phyloP scores from a whole-genome alignment of 192 early-diverging fungal genomes.

The Coemansia sp. region DNA sequence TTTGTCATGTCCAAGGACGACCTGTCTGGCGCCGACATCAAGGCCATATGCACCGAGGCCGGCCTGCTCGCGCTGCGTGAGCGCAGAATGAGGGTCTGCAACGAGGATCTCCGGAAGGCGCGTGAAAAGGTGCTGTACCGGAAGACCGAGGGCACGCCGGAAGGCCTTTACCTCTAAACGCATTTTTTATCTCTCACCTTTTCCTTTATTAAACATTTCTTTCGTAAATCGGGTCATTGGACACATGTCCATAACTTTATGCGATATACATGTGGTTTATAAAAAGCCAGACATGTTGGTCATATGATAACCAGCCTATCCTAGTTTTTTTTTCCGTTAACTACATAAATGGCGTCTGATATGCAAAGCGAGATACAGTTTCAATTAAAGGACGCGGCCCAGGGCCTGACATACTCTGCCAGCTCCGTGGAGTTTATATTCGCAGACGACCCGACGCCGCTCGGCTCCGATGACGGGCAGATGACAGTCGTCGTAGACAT shows the following conservation, averaged over 20 bases:
- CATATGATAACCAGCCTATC: not conserved
- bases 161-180: slow-evolving; percentile 83
- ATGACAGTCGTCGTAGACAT: slow-evolving; percentile 37
- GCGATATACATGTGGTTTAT: not conserved
- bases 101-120: slow-evolving; percentile 96
- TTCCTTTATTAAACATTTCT: not conserved
- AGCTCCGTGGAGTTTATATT: slow-evolving; percentile 25
- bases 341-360: not conserved
- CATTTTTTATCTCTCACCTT: not conserved
- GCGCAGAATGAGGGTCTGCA: slow-evolving; percentile 97
- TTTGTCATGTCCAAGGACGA: slow-evolving; percentile 99
- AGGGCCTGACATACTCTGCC: slow-evolving; percentile 32
- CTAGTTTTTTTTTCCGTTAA: not conserved
- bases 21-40: slow-evolving; percentile 97
- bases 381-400: slow-evolving; percentile 24
- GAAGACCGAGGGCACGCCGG: slow-evolving; percentile 98
- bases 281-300: not conserved
- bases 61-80: slow-evolving; percentile 96
- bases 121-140: slow-evolving; percentile 98
- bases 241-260: not conserved
- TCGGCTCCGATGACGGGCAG: slow-evolving; percentile 19
- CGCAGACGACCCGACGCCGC: slow-evolving; percentile 37
- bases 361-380: slow-evolving; percentile 21
- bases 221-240: not conserved
- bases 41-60: slow-evolving; percentile 99